Evolutionary conservation across 331 rosid genomes (phyloP).

Genomic region (Acacia concinna): DNA sequence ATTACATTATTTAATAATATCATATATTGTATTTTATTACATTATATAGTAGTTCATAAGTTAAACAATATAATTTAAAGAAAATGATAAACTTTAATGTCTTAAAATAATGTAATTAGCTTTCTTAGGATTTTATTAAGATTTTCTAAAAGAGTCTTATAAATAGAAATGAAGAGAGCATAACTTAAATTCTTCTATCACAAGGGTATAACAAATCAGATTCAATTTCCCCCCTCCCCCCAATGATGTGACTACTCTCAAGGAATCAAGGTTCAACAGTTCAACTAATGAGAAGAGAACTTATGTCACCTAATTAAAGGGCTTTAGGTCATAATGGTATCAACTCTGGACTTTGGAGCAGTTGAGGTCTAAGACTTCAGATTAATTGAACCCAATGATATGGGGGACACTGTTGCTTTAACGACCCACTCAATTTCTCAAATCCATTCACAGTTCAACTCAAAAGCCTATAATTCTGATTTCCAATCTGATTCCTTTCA

Average conservation of each 20-base stretch:
- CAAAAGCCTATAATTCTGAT: slow-evolving; percentile 19
- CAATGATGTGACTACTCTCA: no score
- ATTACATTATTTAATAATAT: no score
- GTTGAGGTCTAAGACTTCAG: background rate
- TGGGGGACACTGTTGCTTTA: slow-evolving; percentile 10
- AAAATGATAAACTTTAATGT: no score
- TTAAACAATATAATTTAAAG: no score
- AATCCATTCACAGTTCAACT: slow-evolving; percentile 38
- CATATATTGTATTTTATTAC: no score
- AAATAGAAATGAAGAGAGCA: no score
- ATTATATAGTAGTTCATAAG: no score
- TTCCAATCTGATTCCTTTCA: slow-evolving; percentile 36
- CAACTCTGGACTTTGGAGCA: slow-evolving; percentile 2
- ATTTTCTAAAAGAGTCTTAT: no score
- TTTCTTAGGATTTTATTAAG: no score
- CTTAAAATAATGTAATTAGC: no score
- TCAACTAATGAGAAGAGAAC: background rate
- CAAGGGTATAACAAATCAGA: background rate
- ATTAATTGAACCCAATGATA: slow-evolving; percentile 32
- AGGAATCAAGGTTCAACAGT: background rate
- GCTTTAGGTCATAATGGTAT: background rate
- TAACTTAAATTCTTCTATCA: background rate
- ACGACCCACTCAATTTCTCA: slow-evolving; percentile 18
- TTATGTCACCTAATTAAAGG: background rate
- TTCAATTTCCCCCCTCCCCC: background rate